These are phyloP conservation scores for Fusarium falciforme DNA, from an alignment of 2,329 filamentous ascomycete genomes.

Conservation along the genomic window DNA sequence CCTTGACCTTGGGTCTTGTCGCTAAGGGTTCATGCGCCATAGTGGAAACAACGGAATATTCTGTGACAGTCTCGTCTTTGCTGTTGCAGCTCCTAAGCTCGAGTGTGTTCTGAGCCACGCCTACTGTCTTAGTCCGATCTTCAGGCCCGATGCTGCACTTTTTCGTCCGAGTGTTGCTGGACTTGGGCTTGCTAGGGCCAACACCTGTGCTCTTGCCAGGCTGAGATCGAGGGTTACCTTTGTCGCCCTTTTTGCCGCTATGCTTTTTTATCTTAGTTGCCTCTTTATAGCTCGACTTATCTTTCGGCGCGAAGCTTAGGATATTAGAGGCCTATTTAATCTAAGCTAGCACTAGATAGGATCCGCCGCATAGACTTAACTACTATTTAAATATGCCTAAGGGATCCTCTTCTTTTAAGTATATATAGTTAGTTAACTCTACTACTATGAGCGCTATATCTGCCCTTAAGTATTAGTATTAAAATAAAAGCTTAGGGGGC, in stretches of 20 bases:
- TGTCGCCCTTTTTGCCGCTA: background rate
- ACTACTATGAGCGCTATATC: background rate
- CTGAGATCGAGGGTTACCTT: background rate
- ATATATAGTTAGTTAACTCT: background rate
- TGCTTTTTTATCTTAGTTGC: background rate
- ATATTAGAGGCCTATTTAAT: background rate
- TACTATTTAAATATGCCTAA: background rate
- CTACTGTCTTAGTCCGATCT: background rate
- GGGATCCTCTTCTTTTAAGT: background rate
- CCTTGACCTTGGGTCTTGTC: background rate
- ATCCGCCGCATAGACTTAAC: background rate
- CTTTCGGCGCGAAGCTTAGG: background rate
- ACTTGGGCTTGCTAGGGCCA: background rate
- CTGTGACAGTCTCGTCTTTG: background rate
- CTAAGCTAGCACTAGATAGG: background rate
- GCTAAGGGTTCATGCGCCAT: background rate
- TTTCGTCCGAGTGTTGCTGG: background rate
- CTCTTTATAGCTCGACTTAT: background rate
- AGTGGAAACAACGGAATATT: background rate
- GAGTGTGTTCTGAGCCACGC: background rate
- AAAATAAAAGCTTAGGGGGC: background rate
- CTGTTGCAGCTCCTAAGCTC: background rate
- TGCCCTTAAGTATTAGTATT: background rate
- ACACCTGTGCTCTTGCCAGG: background rate
- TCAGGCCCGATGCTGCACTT: background rate